Evolutionary conservation across 345 rosid species (phyloP), one percentile per base, ranked within the genome.

Genomic region (Pugionium cornutum): DNA sequence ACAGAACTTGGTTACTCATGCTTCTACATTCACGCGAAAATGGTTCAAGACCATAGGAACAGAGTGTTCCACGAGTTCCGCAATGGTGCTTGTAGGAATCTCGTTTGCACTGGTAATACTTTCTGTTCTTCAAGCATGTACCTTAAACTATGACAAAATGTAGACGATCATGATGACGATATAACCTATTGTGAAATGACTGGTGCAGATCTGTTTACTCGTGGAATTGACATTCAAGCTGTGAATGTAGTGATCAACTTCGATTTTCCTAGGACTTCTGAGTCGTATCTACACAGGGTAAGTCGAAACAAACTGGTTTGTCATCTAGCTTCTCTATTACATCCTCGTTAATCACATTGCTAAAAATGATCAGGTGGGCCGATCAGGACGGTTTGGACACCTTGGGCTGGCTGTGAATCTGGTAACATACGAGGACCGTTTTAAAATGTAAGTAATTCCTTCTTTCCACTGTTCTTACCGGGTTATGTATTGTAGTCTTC

Each of bases 1-100:
- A 95, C 99, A 42, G 99, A 95, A 67, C 99, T 91, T 75, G 99
- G 99, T 39, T 95, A 95, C 80, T 95, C 99, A 46, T 95, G 99
- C 70, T 95, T 95, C 71, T 95, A 95, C 70, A 95, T 95, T 49
- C 99, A 91, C 66, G 97, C 99, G 0, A 95, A 91, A 84, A 95
- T 91, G 99, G 83, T 95, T 79, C 99, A 95, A 81, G 97, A 91
- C 73, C 99, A 95, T 78, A 97, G 99, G 69, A 95, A 95, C 73
- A 84, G 99, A 83, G 99, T 95, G 27, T 95, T 95, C 80, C 99
- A 95, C 54, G 97, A 95, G 64, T 95, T 95, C 82, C 99, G 99
- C 72, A 95, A 95, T 77, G 99, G 99, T 63, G 99, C 99, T 77
- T 95, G 99, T 81, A 85, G 99, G 81, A 95, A 95, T 78, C 97